A percentile compares a stretch with the other conserved stretches of the same genome.
phyloP scores from a whole-genome alignment of 1,284 basidiomycete genomes.

The Butyriboletus appendiculatus region DNA sequence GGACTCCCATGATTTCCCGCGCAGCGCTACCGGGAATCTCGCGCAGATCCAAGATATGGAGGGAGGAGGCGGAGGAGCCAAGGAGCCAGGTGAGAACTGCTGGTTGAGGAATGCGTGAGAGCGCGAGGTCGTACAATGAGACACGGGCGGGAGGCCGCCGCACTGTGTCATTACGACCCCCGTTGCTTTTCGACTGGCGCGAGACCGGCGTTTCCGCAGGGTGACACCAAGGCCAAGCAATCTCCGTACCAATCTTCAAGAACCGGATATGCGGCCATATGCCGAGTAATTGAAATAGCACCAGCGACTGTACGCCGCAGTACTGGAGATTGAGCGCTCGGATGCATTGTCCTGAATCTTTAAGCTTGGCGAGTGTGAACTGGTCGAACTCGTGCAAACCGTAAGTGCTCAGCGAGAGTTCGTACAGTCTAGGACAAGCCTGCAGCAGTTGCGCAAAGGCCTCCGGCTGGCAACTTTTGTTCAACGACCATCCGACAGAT shows the following conservation, averaged over 20 bases:
- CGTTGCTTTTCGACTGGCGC: background rate
- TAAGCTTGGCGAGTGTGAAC: slow-evolving; percentile 27
- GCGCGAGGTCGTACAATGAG: slow-evolving; percentile 43
- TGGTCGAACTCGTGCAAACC: slow-evolving; percentile 36
- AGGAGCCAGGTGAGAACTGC: slow-evolving; percentile 42
- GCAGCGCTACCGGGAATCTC: slow-evolving; percentile 36
- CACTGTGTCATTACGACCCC: background rate
- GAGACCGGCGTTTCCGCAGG: slow-evolving; percentile 7
- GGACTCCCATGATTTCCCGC: slow-evolving; percentile 28
- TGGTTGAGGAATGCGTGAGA: slow-evolving; percentile 38
- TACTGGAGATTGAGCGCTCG: slow-evolving; percentile 41
- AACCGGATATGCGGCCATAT: slow-evolving; percentile 43
- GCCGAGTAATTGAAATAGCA: slow-evolving; percentile 45
- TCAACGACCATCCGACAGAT: slow-evolving; percentile 12
- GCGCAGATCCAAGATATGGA: slow-evolving; percentile 44
- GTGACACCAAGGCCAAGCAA: slow-evolving; percentile 35
- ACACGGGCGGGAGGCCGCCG: slow-evolving; percentile 11
- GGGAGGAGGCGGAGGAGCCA: slow-evolving; percentile 33
- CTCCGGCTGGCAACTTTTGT: slow-evolving; percentile 12
- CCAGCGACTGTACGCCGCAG: slow-evolving; percentile 46
- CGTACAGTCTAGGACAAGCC: slow-evolving; percentile 41
- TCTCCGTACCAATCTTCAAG: slow-evolving; percentile 42
- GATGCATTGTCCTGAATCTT: slow-evolving; percentile 28
- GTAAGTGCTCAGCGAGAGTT: slow-evolving; percentile 34
- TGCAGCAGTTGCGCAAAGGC: slow-evolving; percentile 32